A percentile compares a stretch with the other conserved stretches of the same genome.
Conservation (phyloP, 306 rosid genomes). For the Pachyrhizus erosus region DNA sequence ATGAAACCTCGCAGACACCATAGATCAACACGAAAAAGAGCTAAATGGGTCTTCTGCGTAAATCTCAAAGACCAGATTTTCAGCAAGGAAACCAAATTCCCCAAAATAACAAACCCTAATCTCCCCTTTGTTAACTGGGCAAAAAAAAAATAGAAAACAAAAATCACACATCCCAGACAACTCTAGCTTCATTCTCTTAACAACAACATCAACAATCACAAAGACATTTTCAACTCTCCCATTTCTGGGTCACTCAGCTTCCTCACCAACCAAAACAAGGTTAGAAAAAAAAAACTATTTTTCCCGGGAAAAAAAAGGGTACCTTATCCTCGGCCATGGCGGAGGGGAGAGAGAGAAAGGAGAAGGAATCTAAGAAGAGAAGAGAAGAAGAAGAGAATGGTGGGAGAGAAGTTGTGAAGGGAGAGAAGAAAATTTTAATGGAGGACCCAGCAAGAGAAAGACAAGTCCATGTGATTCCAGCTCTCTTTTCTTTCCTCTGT, state of each 20-base stretch:
- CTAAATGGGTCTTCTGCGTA: constrained; percentile 12
- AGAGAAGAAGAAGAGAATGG: constrained; percentile 45
- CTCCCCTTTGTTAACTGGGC: background rate
- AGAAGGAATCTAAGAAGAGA: constrained; percentile 42
- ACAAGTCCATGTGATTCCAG: constrained; percentile 98
- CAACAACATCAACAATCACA: constrained; percentile 3
- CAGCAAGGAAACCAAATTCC: constrained; percentile 19
- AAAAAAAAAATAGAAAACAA: background rate
- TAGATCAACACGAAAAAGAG: constrained; percentile 48
- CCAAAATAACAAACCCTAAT: constrained; percentile 44
- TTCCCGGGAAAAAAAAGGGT: constrained; percentile 12
- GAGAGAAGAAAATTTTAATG: constrained; percentile 39
- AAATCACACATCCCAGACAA: constrained; percentile 37
- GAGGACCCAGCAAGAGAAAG: constrained; percentile 67
- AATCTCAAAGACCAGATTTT: constrained; percentile 34
- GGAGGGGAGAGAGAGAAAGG: constrained; percentile 14
- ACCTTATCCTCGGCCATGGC: constrained; percentile 96
- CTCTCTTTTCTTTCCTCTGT: constrained; percentile 44
- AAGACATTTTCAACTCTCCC: background rate
- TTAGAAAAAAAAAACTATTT: background rate
- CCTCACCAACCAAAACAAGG: constrained; percentile 41
- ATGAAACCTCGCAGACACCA: constrained; percentile 27
- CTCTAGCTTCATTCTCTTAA: background rate
- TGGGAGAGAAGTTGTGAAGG: constrained; percentile 43
- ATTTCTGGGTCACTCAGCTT: constrained; percentile 25